Evolutionary conservation across 2,329 filamentous ascomycete genomes (phyloP), one percentile per base, ranked within the genome.

Genomic region (Scedosporium boydii): DNA sequence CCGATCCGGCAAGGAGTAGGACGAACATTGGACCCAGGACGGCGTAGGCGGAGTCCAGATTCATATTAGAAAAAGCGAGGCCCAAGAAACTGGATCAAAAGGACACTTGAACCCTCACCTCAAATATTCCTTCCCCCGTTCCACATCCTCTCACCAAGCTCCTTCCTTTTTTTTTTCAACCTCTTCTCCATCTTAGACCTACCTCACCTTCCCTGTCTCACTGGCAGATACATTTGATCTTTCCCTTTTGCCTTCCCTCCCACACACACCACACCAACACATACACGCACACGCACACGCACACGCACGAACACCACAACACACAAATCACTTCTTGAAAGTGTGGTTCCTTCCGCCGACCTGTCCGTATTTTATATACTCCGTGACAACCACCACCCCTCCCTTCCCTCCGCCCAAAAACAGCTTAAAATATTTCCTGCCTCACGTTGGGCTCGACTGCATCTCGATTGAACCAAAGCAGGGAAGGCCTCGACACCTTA

Each of bases 401-500:
- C 70, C 68, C 69, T 70, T 70, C 59, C 60, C 56, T 58, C 60
- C 44, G 56, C 58, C 51, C 58, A 57, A 62, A 63, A 62, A 63
- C 62, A 63, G 63, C 61, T 64, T 63, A 63, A 63, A 55, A 62
- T 58, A 64, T 60, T 60, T 64, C 61, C 66, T 63, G 72, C 76
- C 72, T 74, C 75, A 72, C 74, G 76, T 83, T 82, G 77, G 81
- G 81, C 80, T 80, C 76, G 75, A 80, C 75, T 83, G 81, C 81
- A 81, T 82, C 72, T 67, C 65, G 67, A 66, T 62, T 64, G 59
- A 53, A 53, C 59, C 64, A 60, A 38, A 63, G 63, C 55, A 48
- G 51, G 27, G 46, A 60, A 42, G 53, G 41, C 63, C 48, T 58
- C 14, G 23, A 41, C 23, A 59, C 60, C 63, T 57, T 58, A 55